Evolutionary conservation across 2,329 filamentous ascomycete genomes (phyloP).

Genomic region (Tolypocladium pustulatum): DNA sequence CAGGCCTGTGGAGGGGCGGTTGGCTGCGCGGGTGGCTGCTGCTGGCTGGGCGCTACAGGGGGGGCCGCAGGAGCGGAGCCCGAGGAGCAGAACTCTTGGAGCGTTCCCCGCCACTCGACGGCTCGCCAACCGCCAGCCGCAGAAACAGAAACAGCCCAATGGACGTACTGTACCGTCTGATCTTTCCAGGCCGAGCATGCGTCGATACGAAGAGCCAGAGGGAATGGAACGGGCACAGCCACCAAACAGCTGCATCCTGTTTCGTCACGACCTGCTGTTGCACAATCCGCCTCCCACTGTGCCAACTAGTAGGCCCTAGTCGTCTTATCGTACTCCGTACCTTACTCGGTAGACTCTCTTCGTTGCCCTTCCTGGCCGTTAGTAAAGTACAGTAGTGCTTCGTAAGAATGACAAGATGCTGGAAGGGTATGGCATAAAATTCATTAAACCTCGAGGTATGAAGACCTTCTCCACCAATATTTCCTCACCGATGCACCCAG

Average conservation of each 20-base stretch:
- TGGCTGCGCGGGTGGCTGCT: not conserved
- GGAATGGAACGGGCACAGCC: not conserved
- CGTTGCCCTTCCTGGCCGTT: not conserved
- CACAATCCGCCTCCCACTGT: not conserved
- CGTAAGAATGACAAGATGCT: too few species aligned
- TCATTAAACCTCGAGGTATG: too few species aligned
- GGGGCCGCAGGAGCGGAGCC: not conserved
- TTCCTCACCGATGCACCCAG: too few species aligned
- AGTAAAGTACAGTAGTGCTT: too few species aligned
- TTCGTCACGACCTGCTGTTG: not conserved
- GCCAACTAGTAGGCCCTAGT: too few species aligned
- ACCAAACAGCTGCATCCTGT: not conserved
- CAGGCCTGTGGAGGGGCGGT: not conserved
- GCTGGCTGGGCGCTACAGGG: not conserved
- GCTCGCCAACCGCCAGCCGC: not conserved
- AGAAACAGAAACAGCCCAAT: not conserved
- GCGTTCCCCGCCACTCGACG: not conserved
- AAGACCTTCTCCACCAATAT: not conserved
- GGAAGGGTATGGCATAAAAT: too few species aligned
- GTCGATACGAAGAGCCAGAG: not conserved
- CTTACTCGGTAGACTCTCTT: not conserved
- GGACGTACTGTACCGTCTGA: not conserved
- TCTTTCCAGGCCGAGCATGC: not conserved
- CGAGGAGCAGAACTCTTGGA: too few species aligned
- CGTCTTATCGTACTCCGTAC: not conserved